Conservation (phyloP, 2,329 filamentous ascomycete species). For the Aspergillus spinulosporus region DNA sequence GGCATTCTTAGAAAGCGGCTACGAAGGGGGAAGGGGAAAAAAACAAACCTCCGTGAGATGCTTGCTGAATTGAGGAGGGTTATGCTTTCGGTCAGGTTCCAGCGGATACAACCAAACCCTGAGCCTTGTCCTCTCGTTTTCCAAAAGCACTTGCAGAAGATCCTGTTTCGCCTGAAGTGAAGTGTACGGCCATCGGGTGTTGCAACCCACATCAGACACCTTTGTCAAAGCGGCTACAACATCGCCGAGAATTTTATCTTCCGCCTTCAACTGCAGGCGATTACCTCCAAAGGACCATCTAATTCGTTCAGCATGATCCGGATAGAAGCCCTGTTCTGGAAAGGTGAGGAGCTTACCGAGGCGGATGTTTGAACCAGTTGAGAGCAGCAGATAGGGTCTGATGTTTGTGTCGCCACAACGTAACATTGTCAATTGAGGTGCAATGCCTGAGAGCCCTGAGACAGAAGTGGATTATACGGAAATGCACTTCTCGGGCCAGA, state of each 20-base stretch:
- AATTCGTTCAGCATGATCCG: constrained; percentile 22
- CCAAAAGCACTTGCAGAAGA: constrained; percentile 74
- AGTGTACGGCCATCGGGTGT: constrained; percentile 56
- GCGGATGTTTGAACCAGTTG: constrained; percentile 80
- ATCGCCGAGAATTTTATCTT: constrained; percentile 77
- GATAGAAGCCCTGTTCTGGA: neutral
- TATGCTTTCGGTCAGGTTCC: constrained; percentile 60
- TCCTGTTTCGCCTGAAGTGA: constrained; percentile 77
- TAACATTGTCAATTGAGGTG: constrained; percentile 62
- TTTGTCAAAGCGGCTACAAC: constrained; percentile 67
- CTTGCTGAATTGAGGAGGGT: constrained; percentile 48
- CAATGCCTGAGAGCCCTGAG: constrained; percentile 73
- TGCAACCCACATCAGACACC: constrained; percentile 60
- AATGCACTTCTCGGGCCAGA: constrained; percentile 85
- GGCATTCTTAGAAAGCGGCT: constrained; percentile 14
- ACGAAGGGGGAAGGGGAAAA: neutral
- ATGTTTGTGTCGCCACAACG: constrained; percentile 83
- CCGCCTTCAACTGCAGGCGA: constrained; percentile 87
- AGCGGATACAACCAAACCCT: constrained; percentile 88
- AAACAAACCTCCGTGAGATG: constrained; percentile 41
- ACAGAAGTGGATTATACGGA: constrained; percentile 82
- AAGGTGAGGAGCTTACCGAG: constrained; percentile 51
- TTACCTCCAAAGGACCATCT: constrained; percentile 96
- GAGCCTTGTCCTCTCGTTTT: constrained; percentile 80
- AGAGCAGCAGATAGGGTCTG: constrained; percentile 82